Base-by-base conservation (phyloP, 495 filamentous ascomycete species). In the Aspergillus bridgeri region DNA sequence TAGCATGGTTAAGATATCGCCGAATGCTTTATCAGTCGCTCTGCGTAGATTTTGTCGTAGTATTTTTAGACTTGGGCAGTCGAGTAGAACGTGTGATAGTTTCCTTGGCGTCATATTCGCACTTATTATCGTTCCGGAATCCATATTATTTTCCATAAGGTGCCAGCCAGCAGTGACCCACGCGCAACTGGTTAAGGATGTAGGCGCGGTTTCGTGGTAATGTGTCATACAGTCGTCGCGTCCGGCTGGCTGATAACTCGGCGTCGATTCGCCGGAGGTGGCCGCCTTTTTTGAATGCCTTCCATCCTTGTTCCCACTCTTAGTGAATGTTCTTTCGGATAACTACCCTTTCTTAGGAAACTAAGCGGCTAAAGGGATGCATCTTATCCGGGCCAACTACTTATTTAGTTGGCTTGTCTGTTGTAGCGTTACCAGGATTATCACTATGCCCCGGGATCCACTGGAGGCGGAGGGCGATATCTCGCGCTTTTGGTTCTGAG, bases 231-330 rank as follows among this genome's bases (percentile, higher is more conserved):
- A 51, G 45, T 52, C 53, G 24, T 46, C 52, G 18, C 1, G 53
- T 56, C 18, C 53, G 47, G 6, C 0, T 24, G 18, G 52, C 33
- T 17, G 58, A 46, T 7, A 60, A 24, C n/a, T 6, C 51, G 6
- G 15, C 19, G 21, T 60, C 58, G 43, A 60, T 60, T 18, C 33
- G 8, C 8, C 52, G 52, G 9, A 56, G 58, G 42, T 56, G 58
- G 27, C 11, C 17, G 13, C 45, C 58, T 18, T 57, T 57, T 17
- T 20, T 44, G 20, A 20, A 46, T 25, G 52, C 15, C 38, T 44
- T 60, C 58, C 58, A 60, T 47, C 46, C 57, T 7, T 54, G 50
- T 33, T 49, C 50, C 57, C 42, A 59, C 29, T 59, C 20, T 18
- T 25, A 47, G 22, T 2, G 20, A 22, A 54, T 54, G 1, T 42